Base-by-base conservation (phyloP, 768 basidiomycete species). In the Cystofilobasidium capitatum region DNA sequence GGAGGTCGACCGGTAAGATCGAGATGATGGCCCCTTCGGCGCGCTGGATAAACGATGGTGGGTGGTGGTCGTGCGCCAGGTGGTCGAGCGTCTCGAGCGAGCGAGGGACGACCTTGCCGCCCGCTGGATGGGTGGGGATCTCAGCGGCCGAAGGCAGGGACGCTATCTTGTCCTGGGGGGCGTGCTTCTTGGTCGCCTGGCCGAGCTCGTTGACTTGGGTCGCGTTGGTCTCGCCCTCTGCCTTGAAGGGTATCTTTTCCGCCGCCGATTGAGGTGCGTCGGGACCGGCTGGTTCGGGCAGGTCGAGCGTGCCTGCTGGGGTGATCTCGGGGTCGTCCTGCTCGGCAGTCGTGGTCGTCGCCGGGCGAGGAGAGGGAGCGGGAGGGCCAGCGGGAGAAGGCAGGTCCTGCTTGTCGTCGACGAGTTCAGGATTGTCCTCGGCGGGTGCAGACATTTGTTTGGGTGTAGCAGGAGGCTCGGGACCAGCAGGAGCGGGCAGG, bases 101-200 rank as follows among this genome's bases (percentile, higher is more conserved):
- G 51, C 14, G 51, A 2, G 51, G 51, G 29, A 55, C 51, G 51
- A 55, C 51, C 29, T 55, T 55, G 26, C 51, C 51, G 5, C 51
- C 51, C 4, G 51, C 51, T 14, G 51, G 51, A n/a, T 55, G 51
- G 7, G 51, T 55, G 4, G 51, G 51, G 13, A 55, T 33, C 26
- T 55, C 51, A 8, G 51, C 51, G 10, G 51, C 51, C 26, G 51
- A 55, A 6, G 51, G 51, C 26, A 55, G 51, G 13, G 26, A 55
- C 7, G 51, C 12, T 13, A 55, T 33, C 51, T 55, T 31, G 51
- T 55, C 51, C 29, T 55, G 51, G 13, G 51, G 51, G 1, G 51
- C 51, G 51, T 33, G 51, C 51, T 55, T 55, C 31, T 55, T 55
- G 31, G 51, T 55, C 51, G 51, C 51, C 51, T 55, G 51, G 29